Base-by-base conservation (phyloP, 345 rosid genomes). In the Sisymbrium altissimum region DNA sequence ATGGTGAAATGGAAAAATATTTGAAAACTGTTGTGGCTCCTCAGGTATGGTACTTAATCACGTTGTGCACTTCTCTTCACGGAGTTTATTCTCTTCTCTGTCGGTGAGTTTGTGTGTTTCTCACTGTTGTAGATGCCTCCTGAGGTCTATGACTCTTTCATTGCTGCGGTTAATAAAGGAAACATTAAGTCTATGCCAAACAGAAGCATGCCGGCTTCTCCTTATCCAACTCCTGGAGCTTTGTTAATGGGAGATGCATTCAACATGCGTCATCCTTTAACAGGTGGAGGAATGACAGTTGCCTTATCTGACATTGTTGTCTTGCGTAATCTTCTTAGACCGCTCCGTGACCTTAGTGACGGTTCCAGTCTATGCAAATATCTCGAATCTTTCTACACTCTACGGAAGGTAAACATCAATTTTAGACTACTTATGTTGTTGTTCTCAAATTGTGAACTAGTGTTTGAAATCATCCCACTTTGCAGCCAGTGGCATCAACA, bases 231-330 rank as follows among this genome's bases (percentile, higher is more conserved):
- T 9, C 84, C 86, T 2, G 86, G 86, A 38, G 86, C 86, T 21
- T 54, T 83, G 19, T 58, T 83, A 44, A 83, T 83, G 84, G 86
- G 86, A 43, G 86, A 83, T 56, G 84, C 86, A 53, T 81, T 83
- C 30, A 83, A 83, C 77, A 83, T 83, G 86, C 86, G 86, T 29
- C 86, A 81, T 75, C 86, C 86, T 15, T 43, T 80, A 61, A 83
- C 86, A 0, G 86, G 84, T 32, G 86, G 86, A 52, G 86, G 86
- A 43, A 83, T 83, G 86, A 83, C 86, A 0, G 86, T 83, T 4
- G 82, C 84, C 25, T 76, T 83, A 59, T 78, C 86, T 21, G 86
- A 83, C 55, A 83, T 83, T 4, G 86, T 83, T 64, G 84, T 83
- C 61, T 66, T 83, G 21, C 80, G 84, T 13, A 56, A 83, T 70